Evolutionary conservation across 345 rosid genomes (phyloP).

Genomic region (Balakata baccata): DNA sequence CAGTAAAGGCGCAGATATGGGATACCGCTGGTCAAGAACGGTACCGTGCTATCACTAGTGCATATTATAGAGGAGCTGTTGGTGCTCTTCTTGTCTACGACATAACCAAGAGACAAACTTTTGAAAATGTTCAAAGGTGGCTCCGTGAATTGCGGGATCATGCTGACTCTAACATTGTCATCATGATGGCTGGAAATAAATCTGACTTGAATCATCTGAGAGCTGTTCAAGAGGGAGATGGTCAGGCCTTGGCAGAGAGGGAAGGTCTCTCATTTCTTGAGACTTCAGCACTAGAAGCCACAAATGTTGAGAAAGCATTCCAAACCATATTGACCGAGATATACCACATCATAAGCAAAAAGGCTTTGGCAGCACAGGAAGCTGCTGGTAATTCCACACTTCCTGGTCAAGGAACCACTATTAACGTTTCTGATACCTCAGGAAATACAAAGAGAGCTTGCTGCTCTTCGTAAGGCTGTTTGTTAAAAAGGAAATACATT

Average conservation of each 20-base stretch:
- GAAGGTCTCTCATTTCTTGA: constrained; percentile 34
- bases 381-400: constrained; percentile 27
- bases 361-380: constrained; percentile 35
- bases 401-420: constrained; percentile 33
- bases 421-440: constrained; percentile 24
- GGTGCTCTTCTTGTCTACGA: constrained; percentile 36
- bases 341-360: constrained; percentile 31
- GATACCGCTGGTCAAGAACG: constrained; percentile 34
- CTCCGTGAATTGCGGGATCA: constrained; percentile 34
- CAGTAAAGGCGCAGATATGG: constrained; percentile 36
- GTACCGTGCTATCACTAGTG: constrained; percentile 33
- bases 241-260: constrained; percentile 30
- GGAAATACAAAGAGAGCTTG: constrained; percentile 20
- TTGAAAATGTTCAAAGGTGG: constrained; percentile 34
- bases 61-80: constrained; percentile 34
- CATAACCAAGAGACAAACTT: constrained; percentile 33
- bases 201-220: constrained; percentile 33
- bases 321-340: constrained; percentile 32
- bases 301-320: constrained; percentile 32
- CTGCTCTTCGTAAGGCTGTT: constrained; percentile 19
- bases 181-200: constrained; percentile 36
- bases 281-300: constrained; percentile 33
- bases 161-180: constrained; percentile 34
- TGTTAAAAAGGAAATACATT: not conserved
- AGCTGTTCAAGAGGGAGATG: constrained; percentile 27